Evolutionary conservation across 1,284 basidiomycete species (phyloP).

Genomic region (Fomitiporia mediterranea): DNA sequence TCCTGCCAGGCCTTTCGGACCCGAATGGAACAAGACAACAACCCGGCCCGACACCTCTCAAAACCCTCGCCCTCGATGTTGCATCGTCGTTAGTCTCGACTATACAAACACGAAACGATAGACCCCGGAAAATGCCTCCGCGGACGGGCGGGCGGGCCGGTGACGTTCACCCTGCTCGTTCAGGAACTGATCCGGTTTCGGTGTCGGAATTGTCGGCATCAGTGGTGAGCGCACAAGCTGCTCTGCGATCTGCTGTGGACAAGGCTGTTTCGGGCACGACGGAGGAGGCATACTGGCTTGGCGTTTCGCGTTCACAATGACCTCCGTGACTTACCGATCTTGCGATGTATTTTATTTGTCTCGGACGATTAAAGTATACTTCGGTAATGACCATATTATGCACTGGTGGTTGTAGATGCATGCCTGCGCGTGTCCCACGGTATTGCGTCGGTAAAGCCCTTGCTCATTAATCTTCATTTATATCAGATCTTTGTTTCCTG

Average conservation of each 20-base stretch:
- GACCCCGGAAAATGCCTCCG: slow-evolving; percentile 10
- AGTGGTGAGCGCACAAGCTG: slow-evolving; percentile 9
- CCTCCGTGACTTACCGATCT: background rate
- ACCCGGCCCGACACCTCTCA: slow-evolving; percentile 23
- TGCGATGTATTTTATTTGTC: background rate
- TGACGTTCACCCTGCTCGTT: slow-evolving; percentile 20
- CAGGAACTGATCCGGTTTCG: slow-evolving; percentile 26
- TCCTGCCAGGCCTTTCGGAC: slow-evolving; percentile 7
- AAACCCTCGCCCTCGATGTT: slow-evolving; percentile 47
- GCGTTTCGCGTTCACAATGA: slow-evolving; percentile 6
- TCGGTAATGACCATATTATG: too few relatives aligned
- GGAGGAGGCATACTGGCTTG: slow-evolving; percentile 41
- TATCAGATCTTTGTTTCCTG: background rate
- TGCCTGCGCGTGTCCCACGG: background rate
- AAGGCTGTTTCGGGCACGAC: slow-evolving; percentile 36
- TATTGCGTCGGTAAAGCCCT: too few relatives aligned
- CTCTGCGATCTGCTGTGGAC: slow-evolving; percentile 35
- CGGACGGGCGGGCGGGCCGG: slow-evolving; percentile 5
- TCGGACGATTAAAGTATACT: background rate
- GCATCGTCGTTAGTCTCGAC: slow-evolving; percentile 31
- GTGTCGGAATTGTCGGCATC: slow-evolving; percentile 18
- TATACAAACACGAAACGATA: background rate
- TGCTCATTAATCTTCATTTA: too few relatives aligned
- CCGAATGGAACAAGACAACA: slow-evolving; percentile 12
- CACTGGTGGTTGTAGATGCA: too few relatives aligned